Conservation (phyloP, 2,329 filamentous ascomycete genomes). For the Trichoderma lentiforme region DNA sequence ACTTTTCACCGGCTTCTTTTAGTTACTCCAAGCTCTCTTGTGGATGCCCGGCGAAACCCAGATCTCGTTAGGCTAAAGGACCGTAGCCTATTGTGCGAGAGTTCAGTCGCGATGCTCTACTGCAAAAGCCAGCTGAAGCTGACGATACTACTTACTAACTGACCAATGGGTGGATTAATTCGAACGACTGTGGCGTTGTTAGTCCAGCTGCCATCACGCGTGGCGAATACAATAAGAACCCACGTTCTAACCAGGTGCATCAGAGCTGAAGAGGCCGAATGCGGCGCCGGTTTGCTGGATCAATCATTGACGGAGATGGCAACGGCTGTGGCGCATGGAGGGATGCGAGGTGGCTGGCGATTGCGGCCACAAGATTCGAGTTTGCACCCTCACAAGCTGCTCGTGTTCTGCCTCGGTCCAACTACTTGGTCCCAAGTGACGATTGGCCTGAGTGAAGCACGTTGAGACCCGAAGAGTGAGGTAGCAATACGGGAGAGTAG, state of each 20-base stretch:
- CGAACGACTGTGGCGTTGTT: background rate
- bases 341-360: background rate
- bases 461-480: background rate
- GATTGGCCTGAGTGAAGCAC: background rate
- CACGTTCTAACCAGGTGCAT: background rate
- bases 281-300: background rate
- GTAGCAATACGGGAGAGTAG: background rate
- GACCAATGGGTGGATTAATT: background rate
- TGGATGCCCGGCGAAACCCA: background rate
- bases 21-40: background rate
- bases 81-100: background rate
- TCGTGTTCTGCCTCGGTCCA: background rate
- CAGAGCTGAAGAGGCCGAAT: background rate
- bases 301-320: background rate
- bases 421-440: background rate
- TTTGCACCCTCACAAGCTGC: background rate
- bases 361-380: background rate
- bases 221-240: background rate
- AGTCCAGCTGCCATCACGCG: background rate
- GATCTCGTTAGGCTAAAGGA: background rate
- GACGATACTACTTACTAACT: background rate
- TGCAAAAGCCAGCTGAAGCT: background rate
- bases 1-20: background rate
- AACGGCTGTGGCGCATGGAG: background rate
- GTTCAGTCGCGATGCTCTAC: background rate